Evolutionary conservation across 1,284 basidiomycete genomes (phyloP).

Genomic region (Schizophyllum amplum): DNA sequence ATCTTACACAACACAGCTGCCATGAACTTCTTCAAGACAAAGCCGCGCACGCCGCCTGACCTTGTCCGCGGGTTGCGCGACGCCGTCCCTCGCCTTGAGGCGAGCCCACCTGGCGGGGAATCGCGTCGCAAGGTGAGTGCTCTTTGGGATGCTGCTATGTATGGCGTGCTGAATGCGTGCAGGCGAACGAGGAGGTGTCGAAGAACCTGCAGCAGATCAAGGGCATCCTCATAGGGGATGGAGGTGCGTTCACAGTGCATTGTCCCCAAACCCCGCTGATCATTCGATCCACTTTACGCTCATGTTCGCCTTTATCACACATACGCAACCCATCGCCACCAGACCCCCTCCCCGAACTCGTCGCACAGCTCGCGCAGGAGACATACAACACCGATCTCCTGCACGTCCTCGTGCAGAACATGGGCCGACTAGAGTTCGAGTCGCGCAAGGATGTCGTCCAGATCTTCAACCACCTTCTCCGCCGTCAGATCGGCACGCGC

Average conservation of each 20-base stretch:
- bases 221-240: constrained; percentile 79
- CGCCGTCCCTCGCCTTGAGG: constrained; percentile 69
- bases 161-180: constrained; percentile 3
- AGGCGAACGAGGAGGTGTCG: constrained; percentile 86
- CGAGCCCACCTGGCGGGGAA: constrained; percentile 66
- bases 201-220: constrained; percentile 88
- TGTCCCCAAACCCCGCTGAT: no score
- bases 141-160: neutral
- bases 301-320: neutral
- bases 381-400: constrained; percentile 90
- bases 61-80: constrained; percentile 76
- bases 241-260: no score
- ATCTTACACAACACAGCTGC: no score
- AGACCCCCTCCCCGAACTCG: constrained; percentile 80
- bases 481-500: constrained; percentile 88
- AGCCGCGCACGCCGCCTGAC: constrained; percentile 78
- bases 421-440: constrained; percentile 92
- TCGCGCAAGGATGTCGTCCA: constrained; percentile 94
- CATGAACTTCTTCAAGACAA: constrained; percentile 96
- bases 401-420: constrained; percentile 72
- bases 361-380: constrained; percentile 93
- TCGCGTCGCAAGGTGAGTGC: constrained; percentile 65
- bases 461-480: constrained; percentile 94
- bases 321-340: no score
- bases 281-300: no score